These are phyloP conservation scores for Metarhizium humberi DNA, from an alignment of 2,329 filamentous ascomycete species.

Conservation along the genomic window DNA sequence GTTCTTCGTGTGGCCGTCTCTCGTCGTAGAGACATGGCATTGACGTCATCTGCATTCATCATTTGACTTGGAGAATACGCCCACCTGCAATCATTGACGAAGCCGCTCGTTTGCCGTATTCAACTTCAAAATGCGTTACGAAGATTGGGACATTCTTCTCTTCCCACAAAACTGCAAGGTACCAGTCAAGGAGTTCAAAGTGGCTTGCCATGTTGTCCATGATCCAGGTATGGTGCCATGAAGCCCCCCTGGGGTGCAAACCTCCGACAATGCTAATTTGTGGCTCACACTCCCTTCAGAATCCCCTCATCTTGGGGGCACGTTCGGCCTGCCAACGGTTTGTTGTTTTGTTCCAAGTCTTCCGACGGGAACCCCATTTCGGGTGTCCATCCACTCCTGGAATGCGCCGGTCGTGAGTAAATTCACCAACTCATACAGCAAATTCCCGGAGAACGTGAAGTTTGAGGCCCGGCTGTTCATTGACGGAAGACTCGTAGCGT, in stretches of 20 bases:
- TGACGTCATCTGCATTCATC: neutral
- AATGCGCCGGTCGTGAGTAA: conserved; percentile 49
- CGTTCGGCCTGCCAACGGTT: conserved; percentile 51
- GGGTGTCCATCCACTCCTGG: conserved; percentile 71
- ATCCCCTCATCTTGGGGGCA: conserved; percentile 39
- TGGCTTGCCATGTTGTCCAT: conserved; percentile 61
- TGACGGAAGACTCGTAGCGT: conserved; percentile 58
- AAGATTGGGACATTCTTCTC: conserved; percentile 78
- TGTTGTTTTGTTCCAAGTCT: conserved; percentile 65
- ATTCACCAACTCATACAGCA: conserved; percentile 45
- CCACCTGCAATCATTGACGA: neutral
- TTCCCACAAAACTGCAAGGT: conserved; percentile 59
- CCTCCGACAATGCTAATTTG: neutral
- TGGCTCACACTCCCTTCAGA: conserved; percentile 26
- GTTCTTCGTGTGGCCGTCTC: neutral
- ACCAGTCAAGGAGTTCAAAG: conserved; percentile 76
- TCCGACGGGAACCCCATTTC: conserved; percentile 47
- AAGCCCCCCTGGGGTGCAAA: neutral
- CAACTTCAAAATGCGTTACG: conserved; percentile 60
- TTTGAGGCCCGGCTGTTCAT: conserved; percentile 61
- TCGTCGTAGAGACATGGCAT: neutral
- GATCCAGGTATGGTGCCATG: conserved; percentile 29
- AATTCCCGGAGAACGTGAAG: conserved; percentile 43
- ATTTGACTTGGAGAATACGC: neutral
- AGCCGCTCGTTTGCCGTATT: neutral